phyloP scores from a whole-genome alignment of 805 yeast species.

The Suhomyces faveliae region DNA sequence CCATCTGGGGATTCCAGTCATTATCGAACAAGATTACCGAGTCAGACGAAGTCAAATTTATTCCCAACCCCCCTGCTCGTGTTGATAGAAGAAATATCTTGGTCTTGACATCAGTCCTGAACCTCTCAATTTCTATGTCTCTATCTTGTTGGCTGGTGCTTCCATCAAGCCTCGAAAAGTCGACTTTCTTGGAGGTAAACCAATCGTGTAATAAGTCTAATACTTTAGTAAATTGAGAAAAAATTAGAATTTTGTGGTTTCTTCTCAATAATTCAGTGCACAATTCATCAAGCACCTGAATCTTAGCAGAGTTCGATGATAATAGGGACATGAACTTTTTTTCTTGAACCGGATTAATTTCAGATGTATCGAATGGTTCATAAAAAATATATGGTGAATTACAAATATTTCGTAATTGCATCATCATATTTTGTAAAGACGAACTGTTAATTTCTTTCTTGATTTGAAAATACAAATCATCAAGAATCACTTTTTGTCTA shows the following conservation, averaged over 20 bases:
- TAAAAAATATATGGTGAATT: slow-evolving; percentile 83
- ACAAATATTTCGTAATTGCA: slow-evolving; percentile 84
- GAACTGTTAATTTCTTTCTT: slow-evolving; percentile 30
- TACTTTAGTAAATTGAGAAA: slow-evolving; percentile 82
- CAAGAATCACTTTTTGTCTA: slow-evolving; percentile 13
- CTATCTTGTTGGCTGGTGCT: slow-evolving; percentile 63
- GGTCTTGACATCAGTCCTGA: slow-evolving; percentile 28
- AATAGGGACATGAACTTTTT: slow-evolving; percentile 27
- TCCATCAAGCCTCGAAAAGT: slow-evolving; percentile 73
- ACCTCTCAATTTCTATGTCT: slow-evolving; percentile 57
- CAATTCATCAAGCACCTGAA: slow-evolving; percentile 66
- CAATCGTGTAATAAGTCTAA: slow-evolving; percentile 81
- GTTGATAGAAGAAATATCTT: slow-evolving; percentile 76
- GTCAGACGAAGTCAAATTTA: slow-evolving; percentile 83
- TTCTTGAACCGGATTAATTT: slow-evolving; percentile 30
- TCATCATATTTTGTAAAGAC: slow-evolving; percentile 60
- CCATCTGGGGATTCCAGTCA: slow-evolving; percentile 98
- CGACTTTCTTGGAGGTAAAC: slow-evolving; percentile 49
- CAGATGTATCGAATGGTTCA: slow-evolving; percentile 63
- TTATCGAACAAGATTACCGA: slow-evolving; percentile 87
- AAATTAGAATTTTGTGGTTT: slow-evolving; percentile 73
- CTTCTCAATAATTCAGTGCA: slow-evolving; percentile 46
- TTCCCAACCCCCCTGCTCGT: slow-evolving; percentile 92
- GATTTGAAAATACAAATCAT: slow-evolving; percentile 13
- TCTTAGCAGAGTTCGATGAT: slow-evolving; percentile 66